These are phyloP conservation scores for Yamadazyma sp. DNA, from an alignment of 1,139 yeast species.

Conservation along the genomic window DNA sequence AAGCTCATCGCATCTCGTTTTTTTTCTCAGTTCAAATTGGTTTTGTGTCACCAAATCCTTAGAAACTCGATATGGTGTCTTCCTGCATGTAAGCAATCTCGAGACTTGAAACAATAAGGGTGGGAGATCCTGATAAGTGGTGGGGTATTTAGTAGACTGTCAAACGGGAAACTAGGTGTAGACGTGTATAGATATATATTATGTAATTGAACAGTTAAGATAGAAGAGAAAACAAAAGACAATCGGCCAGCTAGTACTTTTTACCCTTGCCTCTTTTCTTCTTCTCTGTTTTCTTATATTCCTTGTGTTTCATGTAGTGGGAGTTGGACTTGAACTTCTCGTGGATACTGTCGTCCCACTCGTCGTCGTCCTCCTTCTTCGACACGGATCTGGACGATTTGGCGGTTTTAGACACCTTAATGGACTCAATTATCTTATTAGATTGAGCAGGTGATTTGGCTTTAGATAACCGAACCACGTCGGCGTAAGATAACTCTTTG, in stretches of 20 bases:
- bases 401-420: constrained; percentile 7
- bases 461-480: constrained; percentile 33
- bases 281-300: constrained; percentile 16
- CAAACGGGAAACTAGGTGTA: too few species aligned
- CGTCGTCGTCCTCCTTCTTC: constrained; percentile 6
- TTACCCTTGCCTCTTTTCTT: constrained; percentile 9
- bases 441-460: constrained; percentile 5
- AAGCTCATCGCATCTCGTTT: constrained; percentile 8
- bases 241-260: background rate
- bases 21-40: background rate
- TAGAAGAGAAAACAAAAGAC: background rate
- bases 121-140: background rate
- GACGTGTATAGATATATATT: background rate
- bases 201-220: background rate
- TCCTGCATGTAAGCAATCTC: constrained; percentile 1
- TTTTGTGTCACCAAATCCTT: too few species aligned
- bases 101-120: background rate
- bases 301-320: constrained; percentile 20
- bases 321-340: constrained; percentile 21
- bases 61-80: background rate
- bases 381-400: constrained; percentile 3
- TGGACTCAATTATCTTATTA: constrained; percentile 3
- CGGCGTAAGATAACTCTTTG: constrained; percentile 44
- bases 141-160: too few species aligned
- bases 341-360: constrained; percentile 12